Evolutionary conservation across 2,329 filamentous ascomycete genomes (phyloP).

Genomic region (Xenoacremonium recifei): DNA sequence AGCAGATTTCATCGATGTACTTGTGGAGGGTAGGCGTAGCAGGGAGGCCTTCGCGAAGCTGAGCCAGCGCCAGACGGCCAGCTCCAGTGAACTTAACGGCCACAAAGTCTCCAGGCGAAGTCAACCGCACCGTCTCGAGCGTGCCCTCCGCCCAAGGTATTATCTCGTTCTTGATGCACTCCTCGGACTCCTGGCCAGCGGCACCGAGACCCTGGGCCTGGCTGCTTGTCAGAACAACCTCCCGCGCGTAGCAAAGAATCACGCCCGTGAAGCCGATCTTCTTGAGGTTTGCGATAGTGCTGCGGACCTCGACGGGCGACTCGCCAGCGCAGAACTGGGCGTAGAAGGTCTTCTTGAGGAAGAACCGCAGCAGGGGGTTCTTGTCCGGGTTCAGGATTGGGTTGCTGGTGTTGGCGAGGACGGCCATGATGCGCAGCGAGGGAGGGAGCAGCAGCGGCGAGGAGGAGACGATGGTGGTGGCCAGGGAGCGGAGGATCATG

Average conservation of each 20-base stretch:
- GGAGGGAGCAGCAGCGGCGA: slow-evolving; percentile 67
- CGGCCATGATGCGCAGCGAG: slow-evolving; percentile 65
- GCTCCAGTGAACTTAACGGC: slow-evolving; percentile 80
- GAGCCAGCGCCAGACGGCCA: slow-evolving; percentile 67
- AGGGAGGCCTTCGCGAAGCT: slow-evolving; percentile 60
- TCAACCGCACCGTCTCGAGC: slow-evolving; percentile 69
- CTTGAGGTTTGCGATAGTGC: slow-evolving; percentile 65
- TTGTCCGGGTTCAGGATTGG: slow-evolving; percentile 69
- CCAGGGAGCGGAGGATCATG: slow-evolving; percentile 66
- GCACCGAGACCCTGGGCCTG: slow-evolving; percentile 44
- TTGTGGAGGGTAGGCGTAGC: slow-evolving; percentile 63
- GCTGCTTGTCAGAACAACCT: slow-evolving; percentile 68
- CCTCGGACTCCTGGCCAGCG: slow-evolving; percentile 46
- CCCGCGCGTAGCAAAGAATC: slow-evolving; percentile 79
- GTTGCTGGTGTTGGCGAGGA: slow-evolving; percentile 67
- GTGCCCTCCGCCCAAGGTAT: slow-evolving; percentile 72
- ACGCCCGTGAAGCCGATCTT: slow-evolving; percentile 78
- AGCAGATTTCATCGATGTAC: slow-evolving; percentile 74
- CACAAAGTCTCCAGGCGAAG: slow-evolving; percentile 60
- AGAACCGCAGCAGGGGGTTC: slow-evolving; percentile 67
- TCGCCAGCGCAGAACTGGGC: slow-evolving; percentile 89
- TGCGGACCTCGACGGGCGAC: slow-evolving; percentile 63
- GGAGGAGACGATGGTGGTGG: slow-evolving; percentile 68
- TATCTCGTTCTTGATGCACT: slow-evolving; percentile 58
- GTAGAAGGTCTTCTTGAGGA: slow-evolving; percentile 83